phyloP scores from a whole-genome alignment of 2,329 filamentous ascomycete genomes.

The Arthrobotrys iridis region DNA sequence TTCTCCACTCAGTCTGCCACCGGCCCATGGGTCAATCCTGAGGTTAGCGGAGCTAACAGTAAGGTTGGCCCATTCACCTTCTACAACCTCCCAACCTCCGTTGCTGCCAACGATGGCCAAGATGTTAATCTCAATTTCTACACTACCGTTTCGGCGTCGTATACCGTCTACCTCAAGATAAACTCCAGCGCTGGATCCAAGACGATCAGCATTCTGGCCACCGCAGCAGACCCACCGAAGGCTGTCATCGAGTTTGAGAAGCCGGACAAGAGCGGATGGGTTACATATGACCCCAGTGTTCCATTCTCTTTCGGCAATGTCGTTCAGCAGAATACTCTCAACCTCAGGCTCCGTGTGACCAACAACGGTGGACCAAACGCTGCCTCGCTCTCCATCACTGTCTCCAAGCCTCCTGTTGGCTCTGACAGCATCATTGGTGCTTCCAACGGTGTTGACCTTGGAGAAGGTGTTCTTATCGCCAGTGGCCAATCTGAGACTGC shows the following conservation, averaged over 20 bases:
- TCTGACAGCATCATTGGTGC: constrained; percentile 66
- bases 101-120: constrained; percentile 62
- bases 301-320: constrained; percentile 70
- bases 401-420: constrained; percentile 69
- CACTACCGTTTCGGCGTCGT: constrained; percentile 65
- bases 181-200: constrained; percentile 66
- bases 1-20: constrained; percentile 64
- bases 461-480: constrained; percentile 67
- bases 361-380: constrained; percentile 63
- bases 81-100: constrained; percentile 63
- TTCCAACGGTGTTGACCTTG: constrained; percentile 65
- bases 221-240: constrained; percentile 65
- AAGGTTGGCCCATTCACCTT: constrained; percentile 66
- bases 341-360: constrained; percentile 67
- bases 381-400: constrained; percentile 66
- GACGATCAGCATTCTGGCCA: constrained; percentile 65
- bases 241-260: constrained; percentile 69
- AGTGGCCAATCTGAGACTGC: constrained; percentile 67
- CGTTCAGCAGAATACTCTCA: constrained; percentile 65
- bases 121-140: constrained; percentile 66
- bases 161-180: constrained; percentile 65
- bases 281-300: constrained; percentile 62
- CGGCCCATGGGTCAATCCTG: constrained; percentile 64
- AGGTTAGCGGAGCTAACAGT: constrained; percentile 57
- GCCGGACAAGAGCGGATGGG: constrained; percentile 66